Base-by-base conservation (phyloP, 495 filamentous ascomycete genomes). In the Daldinia caldariorum region DNA sequence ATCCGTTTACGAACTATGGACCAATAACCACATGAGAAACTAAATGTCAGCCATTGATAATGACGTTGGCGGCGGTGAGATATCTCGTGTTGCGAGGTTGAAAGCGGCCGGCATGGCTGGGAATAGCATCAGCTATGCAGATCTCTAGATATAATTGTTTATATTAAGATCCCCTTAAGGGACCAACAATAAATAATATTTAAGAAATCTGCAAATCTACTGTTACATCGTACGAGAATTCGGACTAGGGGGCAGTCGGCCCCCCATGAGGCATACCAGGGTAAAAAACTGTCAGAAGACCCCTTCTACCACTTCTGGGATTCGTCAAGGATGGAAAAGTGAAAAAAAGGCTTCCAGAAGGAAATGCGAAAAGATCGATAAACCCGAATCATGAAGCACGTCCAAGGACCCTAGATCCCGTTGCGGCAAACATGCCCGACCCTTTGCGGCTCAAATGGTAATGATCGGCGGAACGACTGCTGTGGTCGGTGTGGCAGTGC, bases 401-500 rank as follows among this genome's bases (percentile, higher is more conserved):
- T 59, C 14, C 57, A 58, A 62, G 57, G 58, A 18, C n/a, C 49
- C 69, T 68, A 72, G 26, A 31, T 41, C 61, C 69, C 41, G 60
- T 68, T 72, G 49, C 69, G 69, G 69, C 39, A 72, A 67, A 68
- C 41, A 67, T 20, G 55, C 39, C 68, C 63, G 64, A 61, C 34
- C 59, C 58, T 38, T 58, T 55, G 29, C 60, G 56, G 64, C 43
- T 26, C 54, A 65, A 68, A 32, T 35, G 64, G 69, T n/a, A 72
- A 68, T 68, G 69, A 72, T 72, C 69, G 35, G 64, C 69, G 55
- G 69, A 26, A 34, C 60, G 38, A 60, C 35, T 50, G 35, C 64
- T 32, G 34, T 54, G 69, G 69, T 72, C 69, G 69, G 69, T 31
- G 69, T 72, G 69, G 69, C 69, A 72, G 69, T 72, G 69, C 69